Conservation (phyloP, 257 asterid genomes). For the Nicotiana otophora region DNA sequence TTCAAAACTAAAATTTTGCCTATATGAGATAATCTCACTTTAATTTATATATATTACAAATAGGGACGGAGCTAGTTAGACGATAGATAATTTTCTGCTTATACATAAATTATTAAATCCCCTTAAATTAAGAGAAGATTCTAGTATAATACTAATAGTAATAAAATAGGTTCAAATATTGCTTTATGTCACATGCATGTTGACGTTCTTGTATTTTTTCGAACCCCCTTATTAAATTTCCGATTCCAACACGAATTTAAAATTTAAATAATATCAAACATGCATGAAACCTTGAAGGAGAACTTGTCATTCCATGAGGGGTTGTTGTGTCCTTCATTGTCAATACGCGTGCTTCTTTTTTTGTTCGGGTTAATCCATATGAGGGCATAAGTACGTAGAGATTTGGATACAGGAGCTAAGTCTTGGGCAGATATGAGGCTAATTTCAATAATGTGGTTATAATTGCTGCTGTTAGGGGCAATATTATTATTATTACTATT, state of each 20-base stretch:
- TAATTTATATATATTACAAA: background rate
- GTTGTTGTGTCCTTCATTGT: slow-evolving; percentile 38
- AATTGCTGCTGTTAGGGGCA: background rate
- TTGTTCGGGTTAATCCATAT: slow-evolving; percentile 45
- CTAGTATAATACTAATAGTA: background rate
- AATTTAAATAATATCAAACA: background rate
- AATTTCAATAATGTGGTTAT: slow-evolving; percentile 53
- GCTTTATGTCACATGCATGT: background rate
- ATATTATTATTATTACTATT: background rate
- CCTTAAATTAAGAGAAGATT: background rate
- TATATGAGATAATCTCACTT: background rate
- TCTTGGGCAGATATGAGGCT: slow-evolving; percentile 65
- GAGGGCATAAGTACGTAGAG: slow-evolving; percentile 45
- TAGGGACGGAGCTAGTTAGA: background rate
- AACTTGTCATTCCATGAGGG: slow-evolving; percentile 72
- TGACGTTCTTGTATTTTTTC: background rate
- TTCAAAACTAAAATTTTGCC: no score
- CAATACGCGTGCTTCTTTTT: slow-evolving; percentile 43
- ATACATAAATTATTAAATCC: background rate
- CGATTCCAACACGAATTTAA: background rate
- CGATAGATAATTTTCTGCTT: background rate
- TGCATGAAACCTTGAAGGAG: slow-evolving; percentile 20
- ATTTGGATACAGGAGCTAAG: slow-evolving; percentile 30
- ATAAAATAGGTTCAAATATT: background rate
- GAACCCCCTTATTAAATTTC: background rate